Conservation (phyloP, 257 asterid species). For the Plantago ovata region DNA sequence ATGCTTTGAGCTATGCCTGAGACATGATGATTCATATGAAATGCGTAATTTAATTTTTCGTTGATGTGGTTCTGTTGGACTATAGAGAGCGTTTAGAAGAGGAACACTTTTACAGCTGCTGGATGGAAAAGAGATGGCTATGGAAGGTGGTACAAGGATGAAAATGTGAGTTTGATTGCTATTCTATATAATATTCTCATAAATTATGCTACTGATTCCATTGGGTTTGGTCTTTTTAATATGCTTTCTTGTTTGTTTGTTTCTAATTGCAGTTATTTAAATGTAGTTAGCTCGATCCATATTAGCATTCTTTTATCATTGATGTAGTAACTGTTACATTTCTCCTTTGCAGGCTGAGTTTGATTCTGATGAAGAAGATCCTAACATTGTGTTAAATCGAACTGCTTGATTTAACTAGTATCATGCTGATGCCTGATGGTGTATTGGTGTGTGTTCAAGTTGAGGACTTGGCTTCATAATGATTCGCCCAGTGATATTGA, state of each 20-base stretch:
- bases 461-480: too few species aligned
- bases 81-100: constrained; percentile 38
- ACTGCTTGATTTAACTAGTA: constrained; percentile 20
- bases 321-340: background rate
- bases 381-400: constrained; percentile 41
- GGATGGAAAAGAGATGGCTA: constrained; percentile 77
- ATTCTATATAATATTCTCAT: constrained; percentile 6
- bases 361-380: constrained; percentile 88
- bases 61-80: constrained; percentile 25
- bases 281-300: too few species aligned
- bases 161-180: constrained; percentile 45
- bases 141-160: constrained; percentile 84
- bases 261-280: background rate
- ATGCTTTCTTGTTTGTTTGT: constrained; percentile 2
- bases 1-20: too few species aligned
- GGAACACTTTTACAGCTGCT: constrained; percentile 69
- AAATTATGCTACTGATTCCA: background rate
- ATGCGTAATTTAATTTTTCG: too few species aligned
- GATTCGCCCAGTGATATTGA: too few species aligned
- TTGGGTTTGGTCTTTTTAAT: background rate
- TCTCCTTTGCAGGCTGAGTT: constrained; percentile 62
- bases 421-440: background rate
- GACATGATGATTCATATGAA: too few species aligned
- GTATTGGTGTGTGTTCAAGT: constrained; percentile 45
- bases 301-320: too few species aligned